phyloP scores from a whole-genome alignment of 164 flowering plant genomes.

The Dillenia turbinata region DNA sequence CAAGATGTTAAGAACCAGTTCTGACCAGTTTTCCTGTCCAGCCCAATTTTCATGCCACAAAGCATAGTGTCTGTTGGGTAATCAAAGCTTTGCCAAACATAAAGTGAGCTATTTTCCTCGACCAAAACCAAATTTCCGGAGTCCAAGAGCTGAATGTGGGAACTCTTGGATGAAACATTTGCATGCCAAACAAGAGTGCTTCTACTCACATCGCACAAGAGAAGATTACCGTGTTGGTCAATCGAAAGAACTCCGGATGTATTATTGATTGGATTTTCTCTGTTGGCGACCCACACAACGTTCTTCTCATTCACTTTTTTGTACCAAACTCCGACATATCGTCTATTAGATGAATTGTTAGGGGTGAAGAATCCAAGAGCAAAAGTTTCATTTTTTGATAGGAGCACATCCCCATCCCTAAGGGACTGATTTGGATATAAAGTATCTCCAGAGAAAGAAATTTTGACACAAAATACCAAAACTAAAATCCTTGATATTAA shows the following conservation, averaged over 20 bases:
- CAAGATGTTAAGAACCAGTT: slow-evolving; percentile 23
- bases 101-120: not conserved
- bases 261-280: slow-evolving; percentile 22
- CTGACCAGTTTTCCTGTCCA: slow-evolving; percentile 4
- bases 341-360: slow-evolving; percentile 10
- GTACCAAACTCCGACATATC: slow-evolving; percentile 38
- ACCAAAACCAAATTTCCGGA: slow-evolving; percentile 11
- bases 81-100: slow-evolving; percentile 19
- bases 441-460: no score
- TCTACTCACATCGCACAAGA: not conserved
- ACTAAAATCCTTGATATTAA: no score
- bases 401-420: no score
- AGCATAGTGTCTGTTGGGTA: slow-evolving; percentile 17
- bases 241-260: slow-evolving; percentile 17
- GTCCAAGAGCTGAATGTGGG: slow-evolving; percentile 15
- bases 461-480: no score
- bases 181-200: not conserved
- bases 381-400: slow-evolving; percentile 1
- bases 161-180: not conserved
- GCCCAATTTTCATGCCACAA: slow-evolving; percentile 7
- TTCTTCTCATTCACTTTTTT: slow-evolving; percentile 15
- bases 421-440: no score
- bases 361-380: slow-evolving; percentile 36
- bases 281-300: slow-evolving; percentile 41
- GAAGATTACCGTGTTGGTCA: not conserved